Base-by-base conservation (phyloP, 1,284 basidiomycete genomes). In the Ceratobasidium sp. region DNA sequence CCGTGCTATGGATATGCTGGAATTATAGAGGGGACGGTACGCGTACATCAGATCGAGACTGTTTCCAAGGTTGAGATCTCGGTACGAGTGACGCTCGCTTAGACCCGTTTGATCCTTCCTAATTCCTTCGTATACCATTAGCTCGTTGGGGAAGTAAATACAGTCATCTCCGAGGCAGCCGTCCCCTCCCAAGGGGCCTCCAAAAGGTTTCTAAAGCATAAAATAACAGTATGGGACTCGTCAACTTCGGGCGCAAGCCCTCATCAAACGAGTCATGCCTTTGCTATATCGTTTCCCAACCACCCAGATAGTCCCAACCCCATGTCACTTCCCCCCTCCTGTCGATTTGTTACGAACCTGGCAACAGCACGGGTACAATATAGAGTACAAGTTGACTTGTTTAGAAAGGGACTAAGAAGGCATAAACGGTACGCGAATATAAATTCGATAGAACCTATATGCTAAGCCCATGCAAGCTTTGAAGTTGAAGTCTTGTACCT, bases 181-280 rank as follows among this genome's bases (percentile, higher is more conserved):
- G 53, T 69, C n/a, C 65, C 65, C 1, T 69, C 65, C 4, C 65
- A 69, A 57, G 52, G 65, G 12, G 65, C 65, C 12, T 69, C 65
- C 23, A 69, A 58, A 23, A 52, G 65, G 18, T 69, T 69, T 32
- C 30, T 69, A 1, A 69, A 69, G 21, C 52, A 46, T 10, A 57
- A 46, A 57, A 18, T 36, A 16, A 69, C 53, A n/a, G 34, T 69
- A 2, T 69, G 65, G 65, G 41, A 58, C 34, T 53, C 52, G 21
- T 32, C 28, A 28, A 9, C 57, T 18, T 46, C 53, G 26, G 53
- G 21, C 21, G 28, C n/a, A 16, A 46, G 30, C 8, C 30, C 34
- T 39, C 48, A 48, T 6, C 61, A 65, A 9, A 3, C 36, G 34
- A 45, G n/a, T 23, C 53, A 58, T 14, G 5, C 67, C 28, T 70